Base-by-base conservation (phyloP, 192 early-diverging fungal genomes). In the Backusella psychrophila region DNA sequence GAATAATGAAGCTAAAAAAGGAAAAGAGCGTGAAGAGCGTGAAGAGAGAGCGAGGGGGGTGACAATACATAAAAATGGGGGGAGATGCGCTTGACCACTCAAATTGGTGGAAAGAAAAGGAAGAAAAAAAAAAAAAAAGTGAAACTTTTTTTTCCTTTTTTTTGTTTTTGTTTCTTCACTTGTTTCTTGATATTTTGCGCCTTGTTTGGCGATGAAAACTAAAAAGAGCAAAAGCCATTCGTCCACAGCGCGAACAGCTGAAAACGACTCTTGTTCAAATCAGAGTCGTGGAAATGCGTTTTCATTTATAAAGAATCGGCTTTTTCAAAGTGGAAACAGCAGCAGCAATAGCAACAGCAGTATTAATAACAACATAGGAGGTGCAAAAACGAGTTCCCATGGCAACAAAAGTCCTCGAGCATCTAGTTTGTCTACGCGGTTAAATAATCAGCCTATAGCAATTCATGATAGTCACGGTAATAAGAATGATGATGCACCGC, bases 291-390 rank as follows among this genome's bases (percentile, higher is more conserved):
- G 36, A 5, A 65, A 42, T 44, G 59, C 74, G 7, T 75, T 75
- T n/a, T 75, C 74, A 8, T 75, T 67, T 29, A 14, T 75, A 38
- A 75, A 75, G 9, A 75, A 65, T 67, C 39, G 74, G 31, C 26
- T 75, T n/a, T 75, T 75, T 34, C 63, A 34, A 36, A 44, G 68
- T 63, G 56, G 56, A 63, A 63, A 29, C 29, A 49, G 23, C 39
- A 70, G 42, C 67, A 69, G 2, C 11, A n/a, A 69, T 38, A 44
- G 6, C 36, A 63, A 36, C 72, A 56, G 2, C 11, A 9, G 33
- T 33, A 33, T 33, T 6, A 53, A 21, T n/a, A 53, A 63, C 2
- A 63, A 63, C 56, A 23, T 23, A 63, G 59, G 23, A 21, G 42
- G 29, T 17, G 14, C 31, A 59, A 21, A 59, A 75, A 39, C 73